These are phyloP conservation scores for Firmiana major DNA, from an alignment of 345 rosid genomes.

Conservation along the genomic window DNA sequence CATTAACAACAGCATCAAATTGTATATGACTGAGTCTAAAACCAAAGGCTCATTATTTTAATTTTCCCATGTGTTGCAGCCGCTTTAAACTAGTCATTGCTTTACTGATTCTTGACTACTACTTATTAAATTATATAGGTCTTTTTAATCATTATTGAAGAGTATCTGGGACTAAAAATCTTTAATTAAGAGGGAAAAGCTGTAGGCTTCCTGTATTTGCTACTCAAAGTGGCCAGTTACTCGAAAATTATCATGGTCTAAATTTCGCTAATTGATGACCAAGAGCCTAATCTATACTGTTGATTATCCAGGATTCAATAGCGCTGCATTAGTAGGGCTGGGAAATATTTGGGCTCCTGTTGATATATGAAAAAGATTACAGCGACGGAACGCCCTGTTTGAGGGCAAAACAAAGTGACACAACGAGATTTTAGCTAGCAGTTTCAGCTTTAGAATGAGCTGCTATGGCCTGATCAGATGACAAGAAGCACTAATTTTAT, in stretches of 20 bases:
- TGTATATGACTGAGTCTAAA: not conserved
- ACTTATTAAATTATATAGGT: too few relatives aligned
- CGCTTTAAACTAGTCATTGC: not conserved
- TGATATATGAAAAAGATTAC: not conserved
- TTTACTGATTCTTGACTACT: not conserved
- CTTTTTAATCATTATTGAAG: too few relatives aligned
- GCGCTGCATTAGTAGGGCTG: not conserved
- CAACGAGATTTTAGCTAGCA: not conserved
- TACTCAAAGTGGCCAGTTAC: not conserved
- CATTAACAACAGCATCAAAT: not conserved
- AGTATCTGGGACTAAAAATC: too few relatives aligned
- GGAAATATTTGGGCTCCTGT: not conserved
- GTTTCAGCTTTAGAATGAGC: not conserved
- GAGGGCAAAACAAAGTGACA: not conserved
- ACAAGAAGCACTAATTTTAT: not conserved
- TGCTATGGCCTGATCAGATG: not conserved
- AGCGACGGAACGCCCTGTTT: not conserved
- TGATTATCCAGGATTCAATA: not conserved
- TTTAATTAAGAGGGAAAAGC: not conserved
- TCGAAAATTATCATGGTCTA: not conserved
- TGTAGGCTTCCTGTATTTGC: not conserved
- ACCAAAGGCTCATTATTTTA: not conserved
- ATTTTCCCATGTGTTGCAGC: not conserved
- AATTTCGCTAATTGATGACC: not conserved
- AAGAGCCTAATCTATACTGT: not conserved